phyloP scores from a whole-genome alignment of 768 basidiomycete genomes.

The Hydnomerulius pinastri region DNA sequence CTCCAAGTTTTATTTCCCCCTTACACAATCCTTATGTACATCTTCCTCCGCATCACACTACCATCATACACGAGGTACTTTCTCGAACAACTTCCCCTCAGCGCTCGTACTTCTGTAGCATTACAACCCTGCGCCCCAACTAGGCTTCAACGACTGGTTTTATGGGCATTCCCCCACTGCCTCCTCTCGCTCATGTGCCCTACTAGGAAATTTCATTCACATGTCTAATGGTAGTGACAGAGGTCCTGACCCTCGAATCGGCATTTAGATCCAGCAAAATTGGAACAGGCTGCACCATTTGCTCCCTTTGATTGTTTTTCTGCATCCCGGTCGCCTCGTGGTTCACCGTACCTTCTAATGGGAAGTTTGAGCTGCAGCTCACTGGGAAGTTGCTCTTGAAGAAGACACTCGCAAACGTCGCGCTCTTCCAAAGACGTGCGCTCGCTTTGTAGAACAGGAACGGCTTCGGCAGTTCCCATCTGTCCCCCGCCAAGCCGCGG shows the following conservation, averaged over 20 bases:
- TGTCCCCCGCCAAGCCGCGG: conserved; percentile 1
- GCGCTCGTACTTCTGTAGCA: too few relatives aligned
- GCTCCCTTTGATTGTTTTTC: neutral
- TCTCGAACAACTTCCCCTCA: too few relatives aligned
- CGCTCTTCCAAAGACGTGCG: neutral
- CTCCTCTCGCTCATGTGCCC: too few relatives aligned
- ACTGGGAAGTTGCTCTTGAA: neutral
- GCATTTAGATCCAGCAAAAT: neutral
- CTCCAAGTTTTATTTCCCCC: neutral
- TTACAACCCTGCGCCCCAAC: neutral
- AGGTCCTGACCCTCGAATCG: conserved; percentile 14
- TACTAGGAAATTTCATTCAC: conserved; percentile 19
- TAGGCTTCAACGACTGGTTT: too few relatives aligned
- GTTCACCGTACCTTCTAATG: neutral
- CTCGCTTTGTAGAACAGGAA: neutral
- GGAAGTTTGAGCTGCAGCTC: neutral
- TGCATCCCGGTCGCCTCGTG: conserved; percentile 19
- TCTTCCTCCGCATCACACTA: too few relatives aligned
- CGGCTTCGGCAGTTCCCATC: conserved; percentile 1
- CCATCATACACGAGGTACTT: neutral
- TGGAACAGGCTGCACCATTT: neutral
- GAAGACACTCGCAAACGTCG: neutral
- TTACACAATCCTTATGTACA: too few relatives aligned
- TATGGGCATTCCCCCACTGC: too few relatives aligned
- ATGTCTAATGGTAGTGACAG: conserved; percentile 18